phyloP scores from a whole-genome alignment of 352 stramenopile species.

The Phytophthora pinifolia region DNA sequence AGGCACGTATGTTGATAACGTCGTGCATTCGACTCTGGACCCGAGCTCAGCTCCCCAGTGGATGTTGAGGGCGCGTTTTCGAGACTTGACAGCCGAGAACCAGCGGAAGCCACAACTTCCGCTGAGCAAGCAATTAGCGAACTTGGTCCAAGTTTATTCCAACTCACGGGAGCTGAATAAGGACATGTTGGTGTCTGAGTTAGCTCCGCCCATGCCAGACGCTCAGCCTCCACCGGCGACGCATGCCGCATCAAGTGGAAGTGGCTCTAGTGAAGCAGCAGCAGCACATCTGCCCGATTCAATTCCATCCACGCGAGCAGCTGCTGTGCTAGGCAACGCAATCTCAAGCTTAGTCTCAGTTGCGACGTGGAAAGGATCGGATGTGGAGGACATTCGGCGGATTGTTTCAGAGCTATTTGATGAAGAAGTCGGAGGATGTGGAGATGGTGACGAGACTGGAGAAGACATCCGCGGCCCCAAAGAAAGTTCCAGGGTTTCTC shows the following conservation, averaged over 20 bases:
- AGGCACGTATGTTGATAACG: conserved; percentile 84
- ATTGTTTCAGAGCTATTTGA: conserved; percentile 62
- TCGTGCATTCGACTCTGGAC: conserved; percentile 79
- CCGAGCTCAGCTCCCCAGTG: conserved; percentile 63
- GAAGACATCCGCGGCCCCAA: conserved; percentile 8
- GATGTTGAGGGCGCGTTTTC: conserved; percentile 55
- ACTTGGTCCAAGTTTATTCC: conserved; percentile 75
- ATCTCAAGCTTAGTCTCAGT: conserved; percentile 72
- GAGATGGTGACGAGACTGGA: conserved; percentile 10
- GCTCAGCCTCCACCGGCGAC: conserved; percentile 7
- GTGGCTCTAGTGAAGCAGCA: conserved; percentile 1
- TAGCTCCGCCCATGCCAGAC: conserved; percentile 53
- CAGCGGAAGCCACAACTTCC: conserved; percentile 56
- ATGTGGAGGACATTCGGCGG: conserved; percentile 63
- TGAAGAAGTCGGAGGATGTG: conserved; percentile 19
- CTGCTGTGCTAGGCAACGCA: conserved; percentile 65
- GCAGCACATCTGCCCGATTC: conserved; percentile 33
- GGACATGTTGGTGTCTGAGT: conserved; percentile 71
- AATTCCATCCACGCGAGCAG: conserved; percentile 74
- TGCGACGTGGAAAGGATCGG: conserved; percentile 73
- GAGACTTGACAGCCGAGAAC: conserved; percentile 42
- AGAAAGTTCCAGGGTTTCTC: background rate
- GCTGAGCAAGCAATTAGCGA: conserved; percentile 63
- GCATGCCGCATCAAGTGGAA: background rate
- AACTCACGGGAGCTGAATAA: conserved; percentile 67